phyloP scores from a whole-genome alignment of 495 filamentous ascomycete species.

The Platismatia glauca region DNA sequence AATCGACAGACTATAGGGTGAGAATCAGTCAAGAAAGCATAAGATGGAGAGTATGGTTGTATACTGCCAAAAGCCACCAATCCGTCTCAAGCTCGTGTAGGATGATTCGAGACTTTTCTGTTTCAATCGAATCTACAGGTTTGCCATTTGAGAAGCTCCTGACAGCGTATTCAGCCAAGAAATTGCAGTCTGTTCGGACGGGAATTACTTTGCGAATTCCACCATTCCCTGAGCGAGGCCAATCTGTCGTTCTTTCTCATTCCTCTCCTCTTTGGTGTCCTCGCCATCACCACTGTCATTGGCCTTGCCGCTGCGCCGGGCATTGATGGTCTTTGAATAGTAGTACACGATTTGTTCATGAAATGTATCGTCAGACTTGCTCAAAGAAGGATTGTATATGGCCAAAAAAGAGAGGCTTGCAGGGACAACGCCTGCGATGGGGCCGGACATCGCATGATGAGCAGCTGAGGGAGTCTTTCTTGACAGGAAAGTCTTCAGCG shows the following conservation, averaged over 20 bases:
- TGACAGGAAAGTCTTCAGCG: not conserved
- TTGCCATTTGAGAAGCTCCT: conserved; percentile 72
- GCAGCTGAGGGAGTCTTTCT: not conserved
- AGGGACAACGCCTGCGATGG: conserved; percentile 40
- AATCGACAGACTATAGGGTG: conserved; percentile 54
- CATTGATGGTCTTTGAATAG: conserved; percentile 46
- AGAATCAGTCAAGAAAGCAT: conserved; percentile 20
- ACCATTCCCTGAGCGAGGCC: conserved; percentile 98
- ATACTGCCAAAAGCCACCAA: conserved; percentile 92
- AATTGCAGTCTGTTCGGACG: conserved; percentile 3
- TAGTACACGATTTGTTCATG: conserved; percentile 90
- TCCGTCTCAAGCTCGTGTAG: conserved; percentile 75
- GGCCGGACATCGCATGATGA: conserved; percentile 26
- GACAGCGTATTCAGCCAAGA: conserved; percentile 14
- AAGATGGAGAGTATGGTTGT: conserved; percentile 12
- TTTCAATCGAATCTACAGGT: conserved; percentile 78
- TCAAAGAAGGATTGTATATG: conserved; percentile 91
- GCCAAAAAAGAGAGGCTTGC: conserved; percentile 81
- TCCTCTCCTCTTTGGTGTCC: conserved; percentile 52
- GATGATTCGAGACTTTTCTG: conserved; percentile 74
- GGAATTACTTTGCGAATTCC: conserved; percentile 65
- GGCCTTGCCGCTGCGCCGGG: conserved; percentile 18
- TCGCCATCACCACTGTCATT: conserved; percentile 34
- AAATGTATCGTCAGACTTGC: conserved; percentile 76
- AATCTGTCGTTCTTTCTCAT: conserved; percentile 81